These are phyloP conservation scores for Beverwykella pulmonaria DNA, from an alignment of 495 filamentous ascomycete species.

Conservation along the genomic window DNA sequence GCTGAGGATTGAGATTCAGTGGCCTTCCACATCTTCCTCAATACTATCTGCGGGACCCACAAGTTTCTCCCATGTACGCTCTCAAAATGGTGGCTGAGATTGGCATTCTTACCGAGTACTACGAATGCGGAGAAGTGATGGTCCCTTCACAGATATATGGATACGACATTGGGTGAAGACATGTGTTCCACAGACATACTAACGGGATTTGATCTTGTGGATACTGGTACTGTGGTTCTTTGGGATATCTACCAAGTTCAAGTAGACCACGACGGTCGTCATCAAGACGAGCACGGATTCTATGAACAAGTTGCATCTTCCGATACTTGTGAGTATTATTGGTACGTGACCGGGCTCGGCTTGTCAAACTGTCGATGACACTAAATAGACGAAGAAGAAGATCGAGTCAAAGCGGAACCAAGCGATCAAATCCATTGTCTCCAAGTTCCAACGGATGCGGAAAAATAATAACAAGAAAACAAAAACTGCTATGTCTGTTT, in stretches of 20 bases:
- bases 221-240: slow-evolving; percentile 50
- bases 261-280: slow-evolving; percentile 4
- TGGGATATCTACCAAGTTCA: slow-evolving; percentile 23
- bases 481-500: no score
- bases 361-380: no score
- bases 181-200: slow-evolving; percentile 26
- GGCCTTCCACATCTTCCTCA: no score
- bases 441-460: no score
- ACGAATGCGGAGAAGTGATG: no score
- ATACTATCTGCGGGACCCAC: no score
- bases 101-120: no score
- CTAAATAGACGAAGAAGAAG: neutral
- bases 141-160: slow-evolving; percentile 54
- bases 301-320: neutral
- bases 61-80: no score
- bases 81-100: no score
- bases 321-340: slow-evolving; percentile 1
- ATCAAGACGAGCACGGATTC: slow-evolving; percentile 1
- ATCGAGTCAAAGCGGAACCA: slow-evolving; percentile 7
- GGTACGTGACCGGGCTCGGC: no score
- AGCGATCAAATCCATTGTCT: slow-evolving; percentile 14
- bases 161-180: slow-evolving; percentile 30
- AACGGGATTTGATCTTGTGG: slow-evolving; percentile 47
- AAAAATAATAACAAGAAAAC: no score
- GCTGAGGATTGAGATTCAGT: no score